Evolutionary conservation across 495 filamentous ascomycete genomes (phyloP), one percentile per base, ranked within the genome.

Genomic region (Aspergillus biplanus): DNA sequence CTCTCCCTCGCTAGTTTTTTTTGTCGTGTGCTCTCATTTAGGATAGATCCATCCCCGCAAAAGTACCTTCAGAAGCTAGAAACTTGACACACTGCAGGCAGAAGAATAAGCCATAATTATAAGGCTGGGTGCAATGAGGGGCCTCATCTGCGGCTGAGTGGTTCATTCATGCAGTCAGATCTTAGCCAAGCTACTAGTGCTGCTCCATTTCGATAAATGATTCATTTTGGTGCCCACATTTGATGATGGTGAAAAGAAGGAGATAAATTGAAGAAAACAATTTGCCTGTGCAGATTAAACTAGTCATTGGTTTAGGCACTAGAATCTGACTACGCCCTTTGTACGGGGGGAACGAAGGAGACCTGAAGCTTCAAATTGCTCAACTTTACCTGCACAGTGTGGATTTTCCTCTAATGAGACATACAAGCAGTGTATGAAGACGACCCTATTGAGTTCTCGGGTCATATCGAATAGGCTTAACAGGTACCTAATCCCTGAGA

Each of bases 171-270:
- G n/a, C 18, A 18, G 47, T 50, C 15, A 21, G 21, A 50, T 50
- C 47, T 31, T 21, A 61, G 58, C 58, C 58, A 61, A 61, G 58
- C 53, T 53, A 9, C 8, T 61, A 61, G 58, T 50, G 16, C 47
- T 50, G 16, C 47, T 44, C 53, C 33, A 56, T 42, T 56, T n/a
- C 4, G 18, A n/a, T 3, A 21, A 56, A 34, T 31, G 12, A 37
- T 56, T 21, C 21, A 27, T 27, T 27, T 27, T 27, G 2, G 21
- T 27, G 21, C 21, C 21, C 21, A 27, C 21, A 27, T 27, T 27
- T 27, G 1, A 27, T 27, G 21, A 27, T 27, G 21, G 0, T 9
- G 39, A 44, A 44, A 44, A 44, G 39, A 50, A 3, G 48, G 48
- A 16, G 15, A 4, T 16, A 1, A 27, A 27, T 27, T 27, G 21